Evolutionary conservation across 1,139 yeast species (phyloP).

Genomic region (Waltiozyma sp.): DNA sequence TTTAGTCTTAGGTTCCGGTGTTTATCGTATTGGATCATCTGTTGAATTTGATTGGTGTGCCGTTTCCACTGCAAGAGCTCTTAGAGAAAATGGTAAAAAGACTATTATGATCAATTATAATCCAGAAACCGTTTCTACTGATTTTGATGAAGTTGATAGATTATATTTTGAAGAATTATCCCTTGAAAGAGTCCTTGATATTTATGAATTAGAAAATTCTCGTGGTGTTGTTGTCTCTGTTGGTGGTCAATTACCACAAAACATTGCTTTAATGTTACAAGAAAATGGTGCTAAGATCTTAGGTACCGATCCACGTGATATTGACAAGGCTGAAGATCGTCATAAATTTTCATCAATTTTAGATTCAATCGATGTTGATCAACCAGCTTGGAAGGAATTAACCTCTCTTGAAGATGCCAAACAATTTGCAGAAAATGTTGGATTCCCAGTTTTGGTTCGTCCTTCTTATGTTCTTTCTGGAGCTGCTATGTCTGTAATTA

Average conservation of each 20-base stretch:
- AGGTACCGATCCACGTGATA: slow-evolving; percentile 92
- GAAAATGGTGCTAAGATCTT: slow-evolving; percentile 77
- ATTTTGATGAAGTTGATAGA: slow-evolving; percentile 96
- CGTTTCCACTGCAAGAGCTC: slow-evolving; percentile 89
- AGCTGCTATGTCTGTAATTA: slow-evolving; percentile 96
- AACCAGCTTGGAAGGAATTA: slow-evolving; percentile 96
- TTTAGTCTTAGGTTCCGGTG: slow-evolving; percentile 95
- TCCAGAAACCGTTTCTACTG: slow-evolving; percentile 98
- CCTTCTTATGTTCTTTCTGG: slow-evolving; percentile 96
- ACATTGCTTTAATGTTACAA: slow-evolving; percentile 81
- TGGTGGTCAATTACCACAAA: slow-evolving; percentile 97
- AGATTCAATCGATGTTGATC: slow-evolving; percentile 87
- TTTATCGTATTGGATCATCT: slow-evolving; percentile 95
- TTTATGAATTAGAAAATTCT: slow-evolving; percentile 84
- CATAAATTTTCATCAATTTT: slow-evolving; percentile 92
- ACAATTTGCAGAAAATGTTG: slow-evolving; percentile 72
- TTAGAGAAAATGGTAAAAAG: slow-evolving; percentile 76
- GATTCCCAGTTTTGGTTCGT: slow-evolving; percentile 93
- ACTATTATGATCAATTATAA: slow-evolving; percentile 96
- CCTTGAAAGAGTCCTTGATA: slow-evolving; percentile 94
- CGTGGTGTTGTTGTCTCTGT: slow-evolving; percentile 91
- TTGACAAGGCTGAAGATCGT: slow-evolving; percentile 96
- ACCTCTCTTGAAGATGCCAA: slow-evolving; percentile 81
- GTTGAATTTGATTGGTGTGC: slow-evolving; percentile 99
- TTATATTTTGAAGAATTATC: slow-evolving; percentile 91